Evolutionary conservation across 352 stramenopile genomes (phyloP), one percentile per base, ranked within the genome.

Genomic region (Pythium biforme): DNA sequence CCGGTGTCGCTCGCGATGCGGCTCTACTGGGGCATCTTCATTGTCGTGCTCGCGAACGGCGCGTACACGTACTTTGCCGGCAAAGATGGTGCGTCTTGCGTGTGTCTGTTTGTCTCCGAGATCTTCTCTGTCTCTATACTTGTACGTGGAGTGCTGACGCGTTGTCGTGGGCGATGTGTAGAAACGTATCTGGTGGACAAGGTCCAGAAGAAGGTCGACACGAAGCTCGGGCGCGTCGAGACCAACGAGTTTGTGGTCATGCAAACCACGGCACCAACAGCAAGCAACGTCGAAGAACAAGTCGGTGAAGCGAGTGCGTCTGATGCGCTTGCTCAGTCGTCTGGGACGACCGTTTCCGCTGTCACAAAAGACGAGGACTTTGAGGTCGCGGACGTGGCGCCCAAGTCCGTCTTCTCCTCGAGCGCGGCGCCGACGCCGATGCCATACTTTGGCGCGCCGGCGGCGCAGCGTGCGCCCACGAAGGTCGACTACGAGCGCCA

Each of bases 21-120:
- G 29, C 3, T 79, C 17, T 79, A 79, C 50, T 79, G 72, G 72
- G 61, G 52, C 29, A 79, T 79, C 57, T 79, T 79, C 59, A 58
- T 49, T 3, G 4, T 77, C 31, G 62, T 79, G 51, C 68, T 79
- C 15, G 50, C 49, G 49, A 79, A 77, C 54, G 72, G 72, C 53
- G 57, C 59, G 34, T 75, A 54, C 26, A 75, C 72, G 33, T 70
- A 76, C 29, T 59, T 73, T 40, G 43, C 31, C 17, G 66, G 66
- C 48, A 69, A 69, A 33, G 66, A 73, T 45, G 66, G 66, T 73
- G 29, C 40, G 66, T 59, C 23, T 14, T 25, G 19, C 1, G 10
- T 27, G 19, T 0, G 9, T 43, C 37, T 37, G 37, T 43, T 43
- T 19, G 37, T 43, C 14, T 43, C 1, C 14, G 9, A 4, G n/a